These are phyloP conservation scores for Naganishia friedmannii DNA, from an alignment of 768 basidiomycete species.

Conservation along the genomic window DNA sequence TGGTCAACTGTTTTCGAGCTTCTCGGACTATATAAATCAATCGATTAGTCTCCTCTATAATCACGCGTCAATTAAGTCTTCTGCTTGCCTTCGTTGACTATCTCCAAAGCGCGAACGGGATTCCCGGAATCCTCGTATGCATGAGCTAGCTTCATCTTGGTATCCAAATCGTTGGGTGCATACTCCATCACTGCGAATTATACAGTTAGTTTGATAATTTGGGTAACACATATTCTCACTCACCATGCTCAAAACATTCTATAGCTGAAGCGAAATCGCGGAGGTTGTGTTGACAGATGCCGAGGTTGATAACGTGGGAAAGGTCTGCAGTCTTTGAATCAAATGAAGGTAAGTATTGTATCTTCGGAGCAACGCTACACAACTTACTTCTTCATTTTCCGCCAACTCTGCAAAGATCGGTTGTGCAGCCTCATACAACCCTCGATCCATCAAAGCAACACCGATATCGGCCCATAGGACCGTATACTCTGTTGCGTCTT, in stretches of 20 bases:
- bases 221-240: conserved; percentile 33
- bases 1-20: conserved; percentile 5
- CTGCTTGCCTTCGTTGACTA: conserved; percentile 73
- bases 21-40: conserved; percentile 15
- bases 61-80: neutral
- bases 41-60: neutral
- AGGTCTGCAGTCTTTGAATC: conserved; percentile 32
- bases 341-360: neutral
- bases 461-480: conserved; percentile 78
- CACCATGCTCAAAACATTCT: conserved; percentile 79
- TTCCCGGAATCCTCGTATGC: conserved; percentile 81
- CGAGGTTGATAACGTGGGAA: conserved; percentile 59
- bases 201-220: conserved; percentile 4
- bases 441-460: conserved; percentile 73
- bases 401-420: conserved; percentile 10
- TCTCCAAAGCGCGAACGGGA: conserved; percentile 73
- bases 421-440: conserved; percentile 71
- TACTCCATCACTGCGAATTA: conserved; percentile 63
- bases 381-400: conserved; percentile 15
- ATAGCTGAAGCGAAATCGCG: conserved; percentile 73
- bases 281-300: conserved; percentile 72
- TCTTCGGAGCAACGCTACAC: conserved; percentile 58
- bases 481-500: conserved; percentile 74
- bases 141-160: conserved; percentile 84
- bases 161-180: conserved; percentile 73